Percentiles rank a stretch among this genome's conserved stretches.
Evolutionary conservation across 768 basidiomycete species (phyloP).

Genomic region (Butyriboletus loyo): DNA sequence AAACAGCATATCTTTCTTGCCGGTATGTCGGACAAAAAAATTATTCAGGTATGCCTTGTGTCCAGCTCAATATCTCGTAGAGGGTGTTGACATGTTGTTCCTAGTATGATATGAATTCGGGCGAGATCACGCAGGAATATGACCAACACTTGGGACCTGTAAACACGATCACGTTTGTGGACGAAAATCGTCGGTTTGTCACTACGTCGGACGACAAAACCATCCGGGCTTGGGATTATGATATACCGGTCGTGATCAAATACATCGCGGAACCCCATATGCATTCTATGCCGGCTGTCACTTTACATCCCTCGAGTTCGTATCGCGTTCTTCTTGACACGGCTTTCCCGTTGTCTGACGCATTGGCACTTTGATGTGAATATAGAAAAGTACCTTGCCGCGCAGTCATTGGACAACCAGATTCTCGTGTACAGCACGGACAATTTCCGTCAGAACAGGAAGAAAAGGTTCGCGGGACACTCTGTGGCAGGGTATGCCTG

Average conservation of each 20-base stretch:
- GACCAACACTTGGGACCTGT: conserved; percentile 98
- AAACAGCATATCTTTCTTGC: conserved; percentile 96
- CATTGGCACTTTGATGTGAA: conserved; percentile 16
- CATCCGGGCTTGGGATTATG: conserved; percentile 98
- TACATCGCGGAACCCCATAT: conserved; percentile 99
- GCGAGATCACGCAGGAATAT: conserved; percentile 97
- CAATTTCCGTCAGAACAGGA: conserved; percentile 97
- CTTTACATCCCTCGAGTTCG: conserved; percentile 91
- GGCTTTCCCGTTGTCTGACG: conserved; percentile 1
- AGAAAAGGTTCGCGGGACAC: conserved; percentile 97
- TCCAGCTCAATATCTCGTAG: background rate
- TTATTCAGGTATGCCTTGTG: conserved; percentile 73
- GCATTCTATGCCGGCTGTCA: conserved; percentile 99
- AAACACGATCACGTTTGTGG: conserved; percentile 98
- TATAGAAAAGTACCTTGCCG: conserved; percentile 92
- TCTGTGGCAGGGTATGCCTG: conserved; percentile 97
- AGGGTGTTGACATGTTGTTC: background rate
- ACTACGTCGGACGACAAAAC: conserved; percentile 99
- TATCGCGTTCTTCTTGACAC: conserved; percentile 20
- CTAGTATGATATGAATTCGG: conserved; percentile 93
- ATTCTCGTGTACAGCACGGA: conserved; percentile 97
- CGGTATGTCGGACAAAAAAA: conserved; percentile 99
- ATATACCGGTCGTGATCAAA: conserved; percentile 99
- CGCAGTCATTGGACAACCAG: conserved; percentile 97
- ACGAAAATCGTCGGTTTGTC: conserved; percentile 95